Conservation (phyloP, 805 yeast species). For the Cyberlindnera euphorbiiphila region DNA sequence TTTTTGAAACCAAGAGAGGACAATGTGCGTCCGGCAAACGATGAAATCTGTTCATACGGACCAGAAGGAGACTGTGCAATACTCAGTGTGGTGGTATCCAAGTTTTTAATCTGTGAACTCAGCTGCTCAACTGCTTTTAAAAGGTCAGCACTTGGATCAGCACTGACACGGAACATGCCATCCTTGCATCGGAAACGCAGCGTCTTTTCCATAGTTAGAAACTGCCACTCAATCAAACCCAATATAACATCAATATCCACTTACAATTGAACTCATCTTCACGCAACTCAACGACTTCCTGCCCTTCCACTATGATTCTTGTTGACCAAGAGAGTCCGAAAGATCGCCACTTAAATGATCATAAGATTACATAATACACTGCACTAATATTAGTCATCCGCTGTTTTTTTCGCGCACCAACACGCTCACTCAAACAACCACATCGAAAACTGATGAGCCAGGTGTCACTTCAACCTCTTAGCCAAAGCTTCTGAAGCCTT, state of each 20-base stretch:
- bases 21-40: slow-evolving; percentile 30
- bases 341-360: no score
- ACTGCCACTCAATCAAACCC: not conserved
- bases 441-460: no score
- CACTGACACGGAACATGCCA: slow-evolving; percentile 71
- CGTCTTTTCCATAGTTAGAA: slow-evolving; percentile 37
- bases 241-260: slow-evolving; percentile 1
- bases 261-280: slow-evolving; percentile 13
- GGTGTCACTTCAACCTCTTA: no score
- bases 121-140: slow-evolving; percentile 40
- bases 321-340: no score
- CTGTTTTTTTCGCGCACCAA: no score
- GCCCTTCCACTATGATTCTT: no score
- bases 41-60: slow-evolving; percentile 26
- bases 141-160: slow-evolving; percentile 44
- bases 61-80: slow-evolving; percentile 26
- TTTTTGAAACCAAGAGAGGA: slow-evolving; percentile 40
- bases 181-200: slow-evolving; percentile 79
- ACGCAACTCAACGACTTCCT: no score
- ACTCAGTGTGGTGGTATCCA: slow-evolving; percentile 26
- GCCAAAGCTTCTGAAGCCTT: no score
- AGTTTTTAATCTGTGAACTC: slow-evolving; percentile 21
- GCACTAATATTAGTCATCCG: no score
- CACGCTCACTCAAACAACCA: no score
- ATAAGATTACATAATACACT: no score